phyloP scores from a whole-genome alignment of 2,329 filamentous ascomycete genomes.

The Elsinoe fawcettii region DNA sequence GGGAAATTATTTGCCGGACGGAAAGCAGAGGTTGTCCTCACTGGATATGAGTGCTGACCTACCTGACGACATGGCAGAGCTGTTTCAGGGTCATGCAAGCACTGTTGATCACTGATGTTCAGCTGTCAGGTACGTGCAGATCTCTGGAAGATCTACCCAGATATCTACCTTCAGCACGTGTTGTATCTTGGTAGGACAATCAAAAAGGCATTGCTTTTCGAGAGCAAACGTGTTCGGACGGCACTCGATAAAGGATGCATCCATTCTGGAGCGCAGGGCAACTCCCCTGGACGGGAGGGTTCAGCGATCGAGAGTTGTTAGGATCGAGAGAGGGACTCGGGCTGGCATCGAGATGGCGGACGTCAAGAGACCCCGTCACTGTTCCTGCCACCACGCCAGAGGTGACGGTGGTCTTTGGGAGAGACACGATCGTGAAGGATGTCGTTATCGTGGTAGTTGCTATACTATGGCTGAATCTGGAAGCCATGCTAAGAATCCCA shows the following conservation, averaged over 20 bases:
- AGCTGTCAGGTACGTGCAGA: not conserved
- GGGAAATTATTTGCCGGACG: too few relatives aligned
- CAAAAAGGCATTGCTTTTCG: not conserved
- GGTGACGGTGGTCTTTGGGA: not conserved
- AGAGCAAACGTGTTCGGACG: not conserved
- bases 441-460: not conserved
- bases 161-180: not conserved
- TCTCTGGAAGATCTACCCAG: not conserved
- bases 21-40: too few relatives aligned
- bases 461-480: not conserved
- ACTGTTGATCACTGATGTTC: not conserved
- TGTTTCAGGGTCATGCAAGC: not conserved
- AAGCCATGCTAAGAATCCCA: not conserved
- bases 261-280: not conserved
- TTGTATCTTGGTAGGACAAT: not conserved
- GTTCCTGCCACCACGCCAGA: not conserved
- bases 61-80: not conserved
- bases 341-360: constrained; percentile 1
- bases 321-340: not conserved
- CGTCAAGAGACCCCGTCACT: not conserved
- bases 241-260: not conserved
- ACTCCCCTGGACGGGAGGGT: not conserved
- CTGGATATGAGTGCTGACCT: too few relatives aligned
- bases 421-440: not conserved
- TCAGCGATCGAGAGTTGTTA: not conserved